Evolutionary conservation across 2,329 filamentous ascomycete species (phyloP), one percentile per base, ranked within the genome.

Genomic region (Exophiala spinifera): DNA sequence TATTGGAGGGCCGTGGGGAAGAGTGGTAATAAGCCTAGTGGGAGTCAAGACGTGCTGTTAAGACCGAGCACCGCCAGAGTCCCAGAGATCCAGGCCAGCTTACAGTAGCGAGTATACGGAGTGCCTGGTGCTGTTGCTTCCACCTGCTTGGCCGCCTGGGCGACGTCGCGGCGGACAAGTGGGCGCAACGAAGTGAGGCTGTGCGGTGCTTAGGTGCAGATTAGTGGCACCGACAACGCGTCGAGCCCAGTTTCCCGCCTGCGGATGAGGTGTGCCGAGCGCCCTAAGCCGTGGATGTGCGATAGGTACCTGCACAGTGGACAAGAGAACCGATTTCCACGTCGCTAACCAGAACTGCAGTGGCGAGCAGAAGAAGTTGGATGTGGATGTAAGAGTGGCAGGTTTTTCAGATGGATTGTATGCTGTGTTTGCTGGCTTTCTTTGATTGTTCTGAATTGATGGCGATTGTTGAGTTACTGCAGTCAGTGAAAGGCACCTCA

Each of bases 201-300:
- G 20, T 44, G 20, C 15, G 39, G 39, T 42, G 8, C 7, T 28
- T 44, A n/a, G 36, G 14, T 39, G 36, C 14, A 44, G 20, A 25
- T 44, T 19, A 44, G 42, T 25, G 42, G 42, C 42, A 21, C 21
- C n/a, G 42, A 31, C 10, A 31, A 15, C 44, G 28, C 40, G 53
- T 56, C 34, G 31, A 37, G 42, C 20, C 42, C 23, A 21, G 20
- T 25, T 49, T 15, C 17, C 25, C 31, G 46, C 44, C 25, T 33
- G 37, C 39, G 48, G 53, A 51, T 55, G 48, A 55, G 33, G 47
- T 47, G 28, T 52, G 53, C 53, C 45, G 44, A 44, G 53, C 43
- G 28, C 19, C 28, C 37, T 51, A 10, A 37, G 17, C 2, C 10
- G 20, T 25, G 23, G 23, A 25, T 25, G 23, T 25, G 23, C 23